Evolutionary conservation across 2,329 filamentous ascomycete species (phyloP), one percentile per base, ranked within the genome.

Genomic region (Chrysoporthe cubensis): DNA sequence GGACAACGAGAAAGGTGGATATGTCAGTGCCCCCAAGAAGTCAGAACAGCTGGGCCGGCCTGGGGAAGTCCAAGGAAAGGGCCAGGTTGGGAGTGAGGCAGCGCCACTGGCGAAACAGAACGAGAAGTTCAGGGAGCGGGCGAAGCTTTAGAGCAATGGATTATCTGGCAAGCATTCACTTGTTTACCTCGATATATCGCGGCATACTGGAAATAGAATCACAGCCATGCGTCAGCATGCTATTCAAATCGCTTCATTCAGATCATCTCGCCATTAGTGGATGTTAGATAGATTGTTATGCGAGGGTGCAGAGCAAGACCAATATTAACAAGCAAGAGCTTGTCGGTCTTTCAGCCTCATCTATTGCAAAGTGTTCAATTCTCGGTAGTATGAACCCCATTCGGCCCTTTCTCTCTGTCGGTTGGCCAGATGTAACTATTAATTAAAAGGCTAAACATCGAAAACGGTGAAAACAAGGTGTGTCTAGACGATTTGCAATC

Each of bases 1-100:
- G 13, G 87, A 89, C 72, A 88, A 88, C 72, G 75, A 80, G 60
- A 80, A 82, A 71, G 87, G 83, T n/a, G 56, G 66, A 1, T 78
- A 78, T 43, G 69, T 63, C 58, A 76, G 75, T 52, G 75, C 76
- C 21, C 74, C 74, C 34, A 77, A 77, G 72, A 77, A 77, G 70
- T 72, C 72, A 65, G 73, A 76, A 62, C 60, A 68, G 48, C 70
- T 77, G 75, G 71, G 79, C 75, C 44, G 76, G 69, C 69, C 77
- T 69, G 62, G 69, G 46, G 64, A 75, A 74, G 73, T 74, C 70
- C 68, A 80, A 73, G 73, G 74, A 16, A 63, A 71, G 34, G 66
- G 72, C 11, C 74, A 74, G 61, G 46, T 70, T n/a, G 73, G 76
- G 8, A 77, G 77, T 66, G 81, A 83, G 74, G 80, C 79, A 3